A percentile compares a stretch with the other conserved stretches of the same genome.
These are phyloP conservation scores for Botrytis medusae DNA, from an alignment of 2,329 filamentous ascomycete species.

Conservation along the genomic window DNA sequence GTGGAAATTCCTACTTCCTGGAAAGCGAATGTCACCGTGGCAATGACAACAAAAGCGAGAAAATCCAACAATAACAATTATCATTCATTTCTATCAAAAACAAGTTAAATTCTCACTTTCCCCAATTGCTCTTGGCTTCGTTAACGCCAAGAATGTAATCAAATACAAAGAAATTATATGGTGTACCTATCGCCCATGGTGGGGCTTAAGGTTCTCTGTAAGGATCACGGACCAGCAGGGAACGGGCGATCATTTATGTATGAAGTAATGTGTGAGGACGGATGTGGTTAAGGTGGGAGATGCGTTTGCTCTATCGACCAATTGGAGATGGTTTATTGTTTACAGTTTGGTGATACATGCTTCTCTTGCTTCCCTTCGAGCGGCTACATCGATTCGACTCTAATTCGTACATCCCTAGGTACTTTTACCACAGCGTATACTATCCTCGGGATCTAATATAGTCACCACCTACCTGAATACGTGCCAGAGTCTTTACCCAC, in stretches of 20 bases:
- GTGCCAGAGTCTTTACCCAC: not conserved
- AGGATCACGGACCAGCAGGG: slow-evolving; percentile 1
- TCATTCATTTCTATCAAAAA: not conserved
- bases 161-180: slow-evolving; percentile 2
- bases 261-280: not conserved
- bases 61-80: not conserved
- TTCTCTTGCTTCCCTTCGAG: not conserved
- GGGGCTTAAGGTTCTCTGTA: not conserved
- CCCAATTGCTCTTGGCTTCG: not conserved
- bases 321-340: not conserved
- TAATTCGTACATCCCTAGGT: too few species aligned
- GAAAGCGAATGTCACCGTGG: not conserved
- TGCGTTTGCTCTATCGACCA: not conserved
- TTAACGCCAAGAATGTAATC: not conserved
- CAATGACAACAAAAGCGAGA: not conserved
- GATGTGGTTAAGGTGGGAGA: not conserved
- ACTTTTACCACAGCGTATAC: too few species aligned
- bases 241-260: not conserved
- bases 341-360: not conserved
- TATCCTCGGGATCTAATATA: not conserved
- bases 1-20: not conserved
- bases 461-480: not conserved
- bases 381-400: not conserved
- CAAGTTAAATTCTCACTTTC: not conserved
- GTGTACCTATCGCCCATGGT: not conserved